Evolutionary conservation across 345 rosid genomes (phyloP), one percentile per base, ranked within the genome.

Genomic region (Hibiscus tridactylites): DNA sequence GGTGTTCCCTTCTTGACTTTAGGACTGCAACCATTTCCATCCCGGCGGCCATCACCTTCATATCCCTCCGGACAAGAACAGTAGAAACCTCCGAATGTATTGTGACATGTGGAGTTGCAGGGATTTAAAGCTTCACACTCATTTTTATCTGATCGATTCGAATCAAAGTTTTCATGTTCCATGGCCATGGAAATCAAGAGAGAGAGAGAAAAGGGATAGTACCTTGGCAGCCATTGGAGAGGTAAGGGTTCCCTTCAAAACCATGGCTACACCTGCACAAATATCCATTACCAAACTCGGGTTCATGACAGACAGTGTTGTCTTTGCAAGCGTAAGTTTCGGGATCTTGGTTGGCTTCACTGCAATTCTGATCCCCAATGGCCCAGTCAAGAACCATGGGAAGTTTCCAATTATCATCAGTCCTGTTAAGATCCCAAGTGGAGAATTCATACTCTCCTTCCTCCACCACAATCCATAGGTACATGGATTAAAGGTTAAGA

Each of bases 401-500:
- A 52, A 52, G 57, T 52, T 52, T 52, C 21, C 24, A 5, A n/a
- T 52, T 0, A 19, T 1, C 9, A 16, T 4, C 24, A 6, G 71
- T 57, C 35, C 67, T 61, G 31, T 2, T 0, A 10, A 79, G 70
- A 56, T 79, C 67, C 0, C 13, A 0, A 0, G 10, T 0, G 39
- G 73, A 74, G 33, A 80, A 69, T 3, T 66, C 33, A 12, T 59
- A 59, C 9, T 61, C 58, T 0, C 0, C 0, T 24, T 73, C 29
- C 73, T 80, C 79, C 0, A 69, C 79, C 0, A 77, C 5, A 61
- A 83, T 0, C 76, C 83, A 3, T 71, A 79, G 76, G 72, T 74
- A 73, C 87, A 84, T 2, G 70, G 71, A n/a, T 73, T 77, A 67
- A 73, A 83, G 9, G 31, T 53, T 37, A 60, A 28, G 6, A 73